Base-by-base conservation (phyloP, 2,329 filamentous ascomycete genomes). In the Coniella lustricola region DNA sequence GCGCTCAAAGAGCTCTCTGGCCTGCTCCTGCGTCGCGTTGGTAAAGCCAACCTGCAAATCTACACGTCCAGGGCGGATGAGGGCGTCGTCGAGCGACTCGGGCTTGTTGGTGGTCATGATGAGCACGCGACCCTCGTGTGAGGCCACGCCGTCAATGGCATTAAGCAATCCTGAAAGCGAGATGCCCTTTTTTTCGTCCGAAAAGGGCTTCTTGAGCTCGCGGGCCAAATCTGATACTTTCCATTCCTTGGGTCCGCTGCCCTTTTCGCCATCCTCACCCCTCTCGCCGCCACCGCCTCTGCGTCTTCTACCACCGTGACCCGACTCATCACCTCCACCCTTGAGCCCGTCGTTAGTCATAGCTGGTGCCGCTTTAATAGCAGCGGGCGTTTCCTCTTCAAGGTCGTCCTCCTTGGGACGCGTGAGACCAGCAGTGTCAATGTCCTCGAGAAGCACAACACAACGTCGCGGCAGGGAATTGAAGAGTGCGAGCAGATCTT, bases 101-200 rank as follows among this genome's bases (percentile, higher is more conserved):
- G 84, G 83, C 51, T 81, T 77, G 64, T 91, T 93, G 29, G 85
- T 89, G 0, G 87, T 90, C 84, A 90, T 89, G 67, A 91, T 82
- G 16, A 91, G 75, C 12, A 91, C 78, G 39, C 85, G 78, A 21
- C 86, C 87, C 66, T 91, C 87, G 57, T 87, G 85, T 3, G 82
- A 85, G 1, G 84, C 85, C 1, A 90, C 86, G 47, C 88, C 86
- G 59, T 94, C 87, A 51, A 94, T 88, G 50, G 85, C 84, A 64
- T 94, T 94, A 44, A 94, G 75, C 1, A 94, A 74, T 1, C 87
- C 87, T 0, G 85, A 87, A 2, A 93, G 74, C 1, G 85, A 87
- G 55, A 90, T 87, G n/a, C 75, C 64, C 51, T 67, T 65, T 53
- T 68, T 67, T 25, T 68, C 67, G 49, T 68, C 64, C 34, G 60